phyloP scores from a whole-genome alignment of 768 basidiomycete species.

The Mycena indigotica region DNA sequence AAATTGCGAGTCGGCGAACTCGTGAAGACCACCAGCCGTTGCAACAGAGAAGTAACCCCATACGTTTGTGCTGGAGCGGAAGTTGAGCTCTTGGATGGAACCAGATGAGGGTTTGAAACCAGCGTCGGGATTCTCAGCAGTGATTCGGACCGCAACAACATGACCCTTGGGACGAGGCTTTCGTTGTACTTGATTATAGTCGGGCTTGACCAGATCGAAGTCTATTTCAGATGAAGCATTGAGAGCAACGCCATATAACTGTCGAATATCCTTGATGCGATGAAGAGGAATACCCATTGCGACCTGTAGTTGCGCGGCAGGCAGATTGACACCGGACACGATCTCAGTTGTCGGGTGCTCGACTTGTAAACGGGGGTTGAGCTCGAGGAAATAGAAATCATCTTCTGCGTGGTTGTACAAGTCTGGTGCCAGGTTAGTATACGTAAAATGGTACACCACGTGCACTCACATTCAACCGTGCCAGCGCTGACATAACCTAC shows the following conservation, averaged over 20 bases:
- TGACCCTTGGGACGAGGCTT: constrained; percentile 97
- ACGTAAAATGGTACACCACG: constrained; percentile 2
- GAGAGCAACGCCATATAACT: constrained; percentile 92
- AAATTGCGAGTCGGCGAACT: constrained; percentile 99
- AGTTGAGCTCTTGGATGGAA: constrained; percentile 96
- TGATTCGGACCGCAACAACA: constrained; percentile 98
- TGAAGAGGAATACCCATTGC: constrained; percentile 98
- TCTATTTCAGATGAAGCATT: constrained; percentile 91
- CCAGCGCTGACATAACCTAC: constrained; percentile 99
- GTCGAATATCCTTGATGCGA: constrained; percentile 93
- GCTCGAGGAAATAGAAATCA: constrained; percentile 95
- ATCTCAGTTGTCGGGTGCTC: constrained; percentile 99
- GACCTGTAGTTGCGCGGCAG: constrained; percentile 94
- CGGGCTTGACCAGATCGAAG: constrained; percentile 92
- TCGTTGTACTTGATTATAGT: constrained; percentile 84
- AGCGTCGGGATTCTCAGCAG: constrained; percentile 98
- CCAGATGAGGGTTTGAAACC: constrained; percentile 99
- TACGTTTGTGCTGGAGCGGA: constrained; percentile 98
- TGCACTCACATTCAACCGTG: constrained; percentile 87
- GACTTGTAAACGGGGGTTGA: constrained; percentile 99
- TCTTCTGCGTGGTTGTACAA: constrained; percentile 94
- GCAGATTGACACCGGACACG: constrained; percentile 98
- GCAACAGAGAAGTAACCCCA: constrained; percentile 99
- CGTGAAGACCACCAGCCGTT: constrained; percentile 94
- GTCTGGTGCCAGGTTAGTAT: constrained; percentile 49